Conservation (phyloP, 805 yeast genomes). For the Cyberlindnera euphorbiae region DNA sequence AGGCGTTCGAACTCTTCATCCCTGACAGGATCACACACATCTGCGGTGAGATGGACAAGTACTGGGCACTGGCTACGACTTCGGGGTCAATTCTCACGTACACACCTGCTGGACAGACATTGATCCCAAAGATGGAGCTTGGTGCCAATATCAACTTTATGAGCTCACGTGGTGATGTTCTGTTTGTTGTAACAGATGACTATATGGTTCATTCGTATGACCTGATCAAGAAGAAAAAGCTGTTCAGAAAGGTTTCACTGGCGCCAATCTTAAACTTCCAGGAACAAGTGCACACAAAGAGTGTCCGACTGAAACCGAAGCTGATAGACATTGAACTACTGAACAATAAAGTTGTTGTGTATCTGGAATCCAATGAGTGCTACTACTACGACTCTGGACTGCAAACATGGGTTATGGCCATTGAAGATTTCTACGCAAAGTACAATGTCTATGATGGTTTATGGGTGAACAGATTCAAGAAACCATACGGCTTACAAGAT, state of each 20-base stretch:
- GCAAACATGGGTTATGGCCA: conserved; percentile 41
- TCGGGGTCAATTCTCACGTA: conserved; percentile 48
- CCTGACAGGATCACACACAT: conserved; percentile 34
- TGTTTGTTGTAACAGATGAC: conserved; percentile 44
- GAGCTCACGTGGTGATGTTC: conserved; percentile 28
- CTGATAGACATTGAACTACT: conserved; percentile 32
- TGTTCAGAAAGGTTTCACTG: conserved; percentile 42
- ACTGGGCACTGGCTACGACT: conserved; percentile 54
- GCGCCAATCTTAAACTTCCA: conserved; percentile 47
- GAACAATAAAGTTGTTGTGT: conserved; percentile 37
- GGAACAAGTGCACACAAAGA: conserved; percentile 18
- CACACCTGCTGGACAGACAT: conserved; percentile 40
- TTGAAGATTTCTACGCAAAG: conserved; percentile 31
- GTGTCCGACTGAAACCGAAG: conserved; percentile 19
- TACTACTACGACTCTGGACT: conserved; percentile 39
- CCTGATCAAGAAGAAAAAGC: conserved; percentile 29
- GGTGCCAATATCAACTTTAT: conserved; percentile 42
- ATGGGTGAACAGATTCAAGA: conserved; percentile 15
- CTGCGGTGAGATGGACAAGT: conserved; percentile 37
- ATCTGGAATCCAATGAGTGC: conserved; percentile 34
- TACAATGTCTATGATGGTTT: conserved; percentile 15
- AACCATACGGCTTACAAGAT: background rate
- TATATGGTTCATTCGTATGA: conserved; percentile 51
- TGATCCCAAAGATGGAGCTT: conserved; percentile 46
- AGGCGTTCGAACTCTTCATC: conserved; percentile 38